Evolutionary conservation across 73 alveolate species (phyloP).

Genomic region (Tetrahymena thermophila): DNA sequence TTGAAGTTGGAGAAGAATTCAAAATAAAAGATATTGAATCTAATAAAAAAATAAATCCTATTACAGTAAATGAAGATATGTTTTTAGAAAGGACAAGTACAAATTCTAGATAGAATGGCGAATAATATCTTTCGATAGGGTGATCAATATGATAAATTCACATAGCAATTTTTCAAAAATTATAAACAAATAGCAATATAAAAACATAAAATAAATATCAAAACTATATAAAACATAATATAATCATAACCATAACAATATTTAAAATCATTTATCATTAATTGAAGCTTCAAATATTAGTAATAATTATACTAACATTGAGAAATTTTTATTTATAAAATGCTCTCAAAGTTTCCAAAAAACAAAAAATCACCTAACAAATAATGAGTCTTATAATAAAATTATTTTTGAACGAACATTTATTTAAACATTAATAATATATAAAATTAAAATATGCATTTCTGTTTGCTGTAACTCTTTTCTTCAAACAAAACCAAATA

Average conservation of each 20-base stretch:
- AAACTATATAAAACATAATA: too few species aligned
- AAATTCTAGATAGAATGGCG: neutral
- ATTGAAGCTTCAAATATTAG: too few species aligned
- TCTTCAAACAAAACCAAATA: neutral
- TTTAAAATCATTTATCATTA: too few species aligned
- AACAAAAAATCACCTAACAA: neutral
- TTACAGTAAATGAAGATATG: neutral
- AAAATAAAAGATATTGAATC: neutral
- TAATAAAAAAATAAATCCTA: neutral
- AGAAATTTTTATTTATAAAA: too few species aligned
- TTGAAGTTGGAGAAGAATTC: neutral
- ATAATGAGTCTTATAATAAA: too few species aligned
- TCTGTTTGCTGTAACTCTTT: neutral
- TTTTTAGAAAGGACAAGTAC: neutral
- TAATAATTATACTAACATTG: too few species aligned
- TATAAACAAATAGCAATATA: too few species aligned
- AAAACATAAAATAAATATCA: too few species aligned
- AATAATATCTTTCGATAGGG: neutral
- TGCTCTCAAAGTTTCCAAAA: neutral
- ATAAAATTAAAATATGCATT: neutral
- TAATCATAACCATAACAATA: too few species aligned
- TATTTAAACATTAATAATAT: too few species aligned
- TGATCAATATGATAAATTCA: neutral
- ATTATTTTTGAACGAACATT: too few species aligned
- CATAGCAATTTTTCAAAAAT: neutral